These are phyloP conservation scores for Zygoascus sp. DNA, from an alignment of 1,139 yeast species.

Conservation along the genomic window DNA sequence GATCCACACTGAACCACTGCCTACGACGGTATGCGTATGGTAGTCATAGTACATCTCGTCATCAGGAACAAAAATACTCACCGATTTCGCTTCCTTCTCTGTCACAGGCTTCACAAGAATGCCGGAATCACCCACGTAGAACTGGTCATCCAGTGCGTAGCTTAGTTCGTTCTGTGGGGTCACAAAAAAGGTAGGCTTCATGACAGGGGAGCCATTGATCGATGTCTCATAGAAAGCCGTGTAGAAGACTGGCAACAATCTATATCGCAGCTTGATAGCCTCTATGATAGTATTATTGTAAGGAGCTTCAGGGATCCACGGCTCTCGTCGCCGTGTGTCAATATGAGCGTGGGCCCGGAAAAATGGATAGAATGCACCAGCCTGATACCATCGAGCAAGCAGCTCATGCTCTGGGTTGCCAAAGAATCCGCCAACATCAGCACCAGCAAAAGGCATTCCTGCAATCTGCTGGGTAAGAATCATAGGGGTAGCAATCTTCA, in stretches of 20 bases:
- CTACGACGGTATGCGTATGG: conserved; percentile 49
- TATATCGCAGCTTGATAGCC: conserved; percentile 68
- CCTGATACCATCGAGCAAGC: conserved; percentile 88
- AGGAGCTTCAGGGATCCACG: conserved; percentile 80
- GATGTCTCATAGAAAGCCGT: conserved; percentile 72
- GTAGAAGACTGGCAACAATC: conserved; percentile 71
- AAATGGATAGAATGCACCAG: conserved; percentile 94
- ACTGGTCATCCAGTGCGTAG: conserved; percentile 74
- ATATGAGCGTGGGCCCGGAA: conserved; percentile 96
- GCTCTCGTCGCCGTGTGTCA: conserved; percentile 88
- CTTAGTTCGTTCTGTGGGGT: conserved; percentile 48
- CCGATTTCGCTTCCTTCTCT: conserved; percentile 45
- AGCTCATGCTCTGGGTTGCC: conserved; percentile 82
- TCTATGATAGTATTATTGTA: conserved; percentile 62
- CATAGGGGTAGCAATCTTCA: conserved; percentile 81
- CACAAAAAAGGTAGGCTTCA: conserved; percentile 72
- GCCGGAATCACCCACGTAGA: conserved; percentile 70
- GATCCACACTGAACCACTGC: conserved; percentile 35
- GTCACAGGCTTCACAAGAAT: conserved; percentile 80
- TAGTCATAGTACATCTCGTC: conserved; percentile 47
- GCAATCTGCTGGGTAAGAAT: conserved; percentile 71
- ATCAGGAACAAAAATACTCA: conserved; percentile 57
- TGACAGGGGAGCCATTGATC: conserved; percentile 59
- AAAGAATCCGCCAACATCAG: conserved; percentile 96
- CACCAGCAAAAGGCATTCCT: conserved; percentile 92